Evolutionary conservation across 441 rosid species (phyloP).

Genomic region (Erodium trifolium): DNA sequence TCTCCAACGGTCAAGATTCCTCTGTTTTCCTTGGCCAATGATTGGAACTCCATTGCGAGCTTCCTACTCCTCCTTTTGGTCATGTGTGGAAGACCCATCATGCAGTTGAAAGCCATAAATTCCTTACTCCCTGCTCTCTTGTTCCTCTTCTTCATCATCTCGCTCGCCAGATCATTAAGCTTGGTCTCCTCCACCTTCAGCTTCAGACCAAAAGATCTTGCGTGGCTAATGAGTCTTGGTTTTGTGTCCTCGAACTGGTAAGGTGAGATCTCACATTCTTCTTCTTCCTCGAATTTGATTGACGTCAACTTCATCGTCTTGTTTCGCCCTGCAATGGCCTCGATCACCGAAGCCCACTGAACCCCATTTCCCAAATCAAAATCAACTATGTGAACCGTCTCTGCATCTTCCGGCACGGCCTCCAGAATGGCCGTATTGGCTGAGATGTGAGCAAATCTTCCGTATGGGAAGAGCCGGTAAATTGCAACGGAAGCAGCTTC

Average conservation of each 20-base stretch:
- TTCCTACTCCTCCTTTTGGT: slow-evolving; percentile 24
- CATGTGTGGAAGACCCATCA: slow-evolving; percentile 34
- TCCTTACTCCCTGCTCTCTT: slow-evolving; percentile 18
- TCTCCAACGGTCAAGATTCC: slow-evolving; percentile 29
- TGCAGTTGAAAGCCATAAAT: slow-evolving; percentile 34
- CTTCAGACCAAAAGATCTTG: slow-evolving; percentile 19
- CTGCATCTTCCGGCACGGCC: slow-evolving; percentile 23
- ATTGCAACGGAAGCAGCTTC: slow-evolving; percentile 25
- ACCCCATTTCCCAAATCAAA: slow-evolving; percentile 30
- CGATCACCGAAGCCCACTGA: slow-evolving; percentile 32
- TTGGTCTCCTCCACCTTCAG: slow-evolving; percentile 23
- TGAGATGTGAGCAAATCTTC: slow-evolving; percentile 32
- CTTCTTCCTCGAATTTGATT: slow-evolving; percentile 17
- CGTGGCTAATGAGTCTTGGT: slow-evolving; percentile 20
- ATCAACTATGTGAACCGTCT: slow-evolving; percentile 27
- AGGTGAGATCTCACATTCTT: neutral
- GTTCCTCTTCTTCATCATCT: neutral
- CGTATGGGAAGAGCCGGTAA: slow-evolving; percentile 30
- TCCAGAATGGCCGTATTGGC: slow-evolving; percentile 32
- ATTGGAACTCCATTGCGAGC: slow-evolving; percentile 20
- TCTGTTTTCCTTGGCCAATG: slow-evolving; percentile 18
- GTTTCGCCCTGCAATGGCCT: slow-evolving; percentile 18
- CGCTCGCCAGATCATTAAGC: slow-evolving; percentile 15
- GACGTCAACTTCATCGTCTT: slow-evolving; percentile 24
- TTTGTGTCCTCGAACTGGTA: slow-evolving; percentile 19